Base-by-base conservation (phyloP, 176 grass and related monocot genomes). In the Triticum dicoccoides region DNA sequence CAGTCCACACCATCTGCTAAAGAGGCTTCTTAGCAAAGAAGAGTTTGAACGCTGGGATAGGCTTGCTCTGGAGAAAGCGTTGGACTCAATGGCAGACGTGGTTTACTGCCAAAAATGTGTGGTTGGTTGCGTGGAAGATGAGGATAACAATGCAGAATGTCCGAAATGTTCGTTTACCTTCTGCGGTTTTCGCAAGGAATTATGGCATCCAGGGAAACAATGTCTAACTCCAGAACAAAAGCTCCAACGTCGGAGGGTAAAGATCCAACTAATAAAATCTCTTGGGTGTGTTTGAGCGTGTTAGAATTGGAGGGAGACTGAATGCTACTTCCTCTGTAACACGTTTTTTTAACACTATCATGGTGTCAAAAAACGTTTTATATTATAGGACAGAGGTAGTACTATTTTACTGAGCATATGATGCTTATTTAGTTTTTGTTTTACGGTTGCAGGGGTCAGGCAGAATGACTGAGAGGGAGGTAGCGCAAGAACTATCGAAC, bases 41-140 rank as follows among this genome's bases (percentile, higher is more conserved):
- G 89, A 85, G 20, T 93, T 88, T 80, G 83, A 91, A 80, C 80
- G 83, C 20, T 93, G 89, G 92, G 86, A 93, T 88, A 88, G 79
- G 59, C 82, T 93, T 76, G 18, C 87, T n/a, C 86, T 93, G 69
- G 62, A 90, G 66, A 93, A 91, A 69, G 61, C 92, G 77, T 73
- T 93, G 69, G 86, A 93, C 37, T 88, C 92, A 0, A 93, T 91
- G 92, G 32, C 80, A 38, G 86, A 93, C 65, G 83, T 91, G 33
- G 88, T 84, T 38, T 93, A 93, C 52, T 91, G 92, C 76, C 89
- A 89, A 64, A 86, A 83, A 52, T 93, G 92, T 81, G 89, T 64
- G 27, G 86, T 81, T 2, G 89, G 74, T 39, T 93, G 92, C 75
- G 61, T 93, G 76, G 88, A 88, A 89, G 87, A 91, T 74, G 89